Conservation (phyloP, 2,329 filamentous ascomycete genomes). For the Cercospora sojina region DNA sequence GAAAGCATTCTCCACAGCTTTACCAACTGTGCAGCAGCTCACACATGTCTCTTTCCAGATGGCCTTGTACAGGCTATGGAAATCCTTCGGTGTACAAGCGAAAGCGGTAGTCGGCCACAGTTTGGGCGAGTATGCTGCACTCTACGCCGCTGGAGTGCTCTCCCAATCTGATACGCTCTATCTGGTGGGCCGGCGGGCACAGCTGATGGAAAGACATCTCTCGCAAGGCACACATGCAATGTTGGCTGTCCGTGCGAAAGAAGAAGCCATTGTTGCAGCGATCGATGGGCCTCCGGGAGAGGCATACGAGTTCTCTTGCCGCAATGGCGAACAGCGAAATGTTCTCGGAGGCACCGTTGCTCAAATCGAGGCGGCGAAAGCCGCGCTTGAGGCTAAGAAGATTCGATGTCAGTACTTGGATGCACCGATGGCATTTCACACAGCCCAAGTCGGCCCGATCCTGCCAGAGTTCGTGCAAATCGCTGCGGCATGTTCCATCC, state of each 20-base stretch:
- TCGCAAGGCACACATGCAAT: conserved; percentile 20
- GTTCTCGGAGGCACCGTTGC: conserved; percentile 27
- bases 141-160: conserved; percentile 39
- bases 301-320: conserved; percentile 26
- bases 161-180: conserved; percentile 36
- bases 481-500: conserved; percentile 11
- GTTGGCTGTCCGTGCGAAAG: conserved; percentile 21
- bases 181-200: conserved; percentile 39
- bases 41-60: conserved; percentile 45
- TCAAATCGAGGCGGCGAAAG: conserved; percentile 18
- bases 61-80: conserved; percentile 36
- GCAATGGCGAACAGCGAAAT: conserved; percentile 26
- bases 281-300: conserved; percentile 5
- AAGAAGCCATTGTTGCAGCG: conserved; percentile 7
- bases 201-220: conserved; percentile 18
- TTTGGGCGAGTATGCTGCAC: conserved; percentile 44
- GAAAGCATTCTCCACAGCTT: conserved; percentile 7
- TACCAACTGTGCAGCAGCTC: conserved; percentile 38
- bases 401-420: conserved; percentile 17
- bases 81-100: conserved; percentile 34
- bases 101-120: conserved; percentile 34
- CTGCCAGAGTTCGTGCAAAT: conserved; percentile 18
- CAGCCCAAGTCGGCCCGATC: conserved; percentile 30
- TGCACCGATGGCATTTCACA: conserved; percentile 32
- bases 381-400: conserved; percentile 9